phyloP scores from a whole-genome alignment of 2,329 filamentous ascomycete species.

The Penicillium sumatraense region DNA sequence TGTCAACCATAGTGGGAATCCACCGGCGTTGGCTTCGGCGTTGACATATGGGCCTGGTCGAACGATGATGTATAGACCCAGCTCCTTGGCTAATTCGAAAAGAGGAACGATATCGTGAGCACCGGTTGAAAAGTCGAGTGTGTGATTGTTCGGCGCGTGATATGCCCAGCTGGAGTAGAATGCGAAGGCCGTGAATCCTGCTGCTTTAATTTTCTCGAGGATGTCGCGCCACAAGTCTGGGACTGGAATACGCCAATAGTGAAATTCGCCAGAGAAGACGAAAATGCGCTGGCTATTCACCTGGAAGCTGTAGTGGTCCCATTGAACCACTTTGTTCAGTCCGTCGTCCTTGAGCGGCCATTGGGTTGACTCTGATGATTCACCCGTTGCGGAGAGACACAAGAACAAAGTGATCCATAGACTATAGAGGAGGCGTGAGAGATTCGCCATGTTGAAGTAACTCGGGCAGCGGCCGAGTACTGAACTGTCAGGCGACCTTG shows the following conservation, averaged over 20 bases:
- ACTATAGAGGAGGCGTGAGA: conserved; percentile 13
- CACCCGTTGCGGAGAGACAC: conserved; percentile 1
- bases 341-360: conserved; percentile 57
- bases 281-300: conserved; percentile 57
- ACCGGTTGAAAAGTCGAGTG: conserved; percentile 57
- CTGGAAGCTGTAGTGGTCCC: conserved; percentile 60
- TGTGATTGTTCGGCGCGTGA: conserved; percentile 50
- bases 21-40: conserved; percentile 66
- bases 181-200: conserved; percentile 54
- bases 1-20: conserved; percentile 66
- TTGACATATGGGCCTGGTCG: conserved; percentile 67
- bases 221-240: conserved; percentile 57
- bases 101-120: conserved; percentile 59
- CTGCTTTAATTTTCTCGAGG: conserved; percentile 58
- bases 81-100: conserved; percentile 57
- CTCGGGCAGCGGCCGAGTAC: conserved; percentile 7
- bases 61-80: conserved; percentile 61
- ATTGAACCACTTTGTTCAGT: conserved; percentile 52
- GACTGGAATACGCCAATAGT: conserved; percentile 58
- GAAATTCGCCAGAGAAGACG: conserved; percentile 59
- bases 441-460: conserved; percentile 8
- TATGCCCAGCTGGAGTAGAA: conserved; percentile 57
- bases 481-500: not conserved
- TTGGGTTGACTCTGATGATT: conserved; percentile 24
- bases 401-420: conserved; percentile 17